Evolutionary conservation across 164 flowering plant genomes (phyloP), one percentile per base, ranked within the genome.

Genomic region (Vitis labrusca): DNA sequence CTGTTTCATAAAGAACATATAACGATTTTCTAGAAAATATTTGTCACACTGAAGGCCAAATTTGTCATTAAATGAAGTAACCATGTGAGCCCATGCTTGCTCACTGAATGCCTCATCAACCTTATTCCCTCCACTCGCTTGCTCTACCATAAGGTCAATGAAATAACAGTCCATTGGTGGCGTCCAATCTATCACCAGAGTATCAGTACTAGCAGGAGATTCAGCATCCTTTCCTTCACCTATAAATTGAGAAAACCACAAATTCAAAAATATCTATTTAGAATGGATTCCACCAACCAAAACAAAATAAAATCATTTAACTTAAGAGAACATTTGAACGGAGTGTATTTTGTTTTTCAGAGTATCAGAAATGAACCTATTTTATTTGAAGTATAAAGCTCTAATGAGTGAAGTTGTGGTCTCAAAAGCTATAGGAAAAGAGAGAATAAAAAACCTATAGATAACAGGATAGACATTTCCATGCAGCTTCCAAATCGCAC

Each of bases 101-200:
- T 77, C 84, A 51, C 64, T 63, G 70, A 76, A 76, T 50, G 69
- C 50, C 5, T 66, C 49, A 50, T 58, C 78, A 9, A 67, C 50
- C 64, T 60, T 75, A 69, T 78, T 71, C 50, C 82, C 85, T 51
- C 23, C 49, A n/a, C 73, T 72, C 50, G 71, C 69, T 27, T 80
- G 81, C 73, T 80, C 78, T 17, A 82, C 27, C 81, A 85, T 66
- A 37, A 85, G 82, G 63, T 79, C 80, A 55, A 78, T 68, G 54
- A 81, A 70, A 74, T 58, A 73, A 11, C 61, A 66, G 32, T 82
- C 84, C 85, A 78, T 80, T 57, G 65, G n/a, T 37, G 68, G 67
- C 44, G 77, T 70, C 83, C 83, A 82, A 16, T 76, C 78, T 47
- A 63, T 50, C 1, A 49, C 30, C 5, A 47, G 32, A 47, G 66